Conservation (phyloP, 1,284 basidiomycete species). For the Grifola frondosa region DNA sequence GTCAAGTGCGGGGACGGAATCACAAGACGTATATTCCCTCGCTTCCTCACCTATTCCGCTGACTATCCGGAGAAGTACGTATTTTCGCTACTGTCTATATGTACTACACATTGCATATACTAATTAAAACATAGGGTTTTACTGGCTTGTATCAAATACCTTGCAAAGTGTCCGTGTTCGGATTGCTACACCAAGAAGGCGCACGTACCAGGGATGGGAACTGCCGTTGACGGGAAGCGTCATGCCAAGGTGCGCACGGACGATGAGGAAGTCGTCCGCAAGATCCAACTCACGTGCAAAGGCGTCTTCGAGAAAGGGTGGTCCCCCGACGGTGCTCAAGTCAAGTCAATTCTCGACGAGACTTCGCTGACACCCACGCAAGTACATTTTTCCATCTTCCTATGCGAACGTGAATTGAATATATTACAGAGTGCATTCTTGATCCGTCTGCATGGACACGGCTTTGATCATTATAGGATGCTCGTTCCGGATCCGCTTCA, state of each 20-base stretch:
- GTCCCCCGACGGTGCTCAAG: not conserved
- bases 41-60: constrained; percentile 29
- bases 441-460: not conserved
- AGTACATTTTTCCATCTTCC: not conserved
- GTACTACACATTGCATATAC: not conserved
- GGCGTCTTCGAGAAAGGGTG: constrained; percentile 9
- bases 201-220: constrained; percentile 13
- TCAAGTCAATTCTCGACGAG: not conserved
- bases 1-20: constrained; percentile 25
- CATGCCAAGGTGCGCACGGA: constrained; percentile 1
- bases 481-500: constrained; percentile 25
- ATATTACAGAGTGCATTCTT: constrained; percentile 36
- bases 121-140: constrained; percentile 24
- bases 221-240: constrained; percentile 1
- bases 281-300: not conserved
- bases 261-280: not conserved
- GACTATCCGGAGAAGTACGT: constrained; percentile 33
- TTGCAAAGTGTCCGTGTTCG: constrained; percentile 29
- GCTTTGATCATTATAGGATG: constrained; percentile 17
- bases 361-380: constrained; percentile 1
- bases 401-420: not conserved
- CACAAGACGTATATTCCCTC: constrained; percentile 19
- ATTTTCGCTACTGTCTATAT: constrained; percentile 5
- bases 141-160: constrained; percentile 13
- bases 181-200: constrained; percentile 26